A percentile compares a stretch with the other conserved stretches of the same genome.
Evolutionary conservation across 768 basidiomycete species (phyloP).

Genomic region (Lentinula raphanica): DNA sequence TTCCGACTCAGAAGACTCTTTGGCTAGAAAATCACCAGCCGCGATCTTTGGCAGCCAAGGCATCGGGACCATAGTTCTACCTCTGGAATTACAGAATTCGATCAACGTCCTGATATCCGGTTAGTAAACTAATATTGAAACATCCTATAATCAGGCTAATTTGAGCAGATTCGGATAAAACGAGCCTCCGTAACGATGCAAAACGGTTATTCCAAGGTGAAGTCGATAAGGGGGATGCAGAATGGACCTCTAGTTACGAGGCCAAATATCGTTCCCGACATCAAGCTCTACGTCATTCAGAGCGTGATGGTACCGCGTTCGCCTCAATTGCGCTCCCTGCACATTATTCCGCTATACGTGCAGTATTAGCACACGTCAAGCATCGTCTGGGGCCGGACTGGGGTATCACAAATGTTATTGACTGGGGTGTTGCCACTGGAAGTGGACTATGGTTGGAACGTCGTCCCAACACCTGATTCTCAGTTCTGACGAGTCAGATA

Average conservation of each 20-base stretch:
- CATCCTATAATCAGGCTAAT: slow-evolving; percentile 9
- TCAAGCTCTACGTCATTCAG: slow-evolving; percentile 53
- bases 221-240: slow-evolving; percentile 22
- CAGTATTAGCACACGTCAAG: slow-evolving; percentile 68
- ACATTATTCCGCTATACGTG: slow-evolving; percentile 74
- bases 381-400: slow-evolving; percentile 59
- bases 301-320: slow-evolving; percentile 79
- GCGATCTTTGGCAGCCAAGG: slow-evolving; percentile 73
- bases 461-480: background rate
- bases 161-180: slow-evolving; percentile 55
- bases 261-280: slow-evolving; percentile 54
- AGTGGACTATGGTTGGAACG: slow-evolving; percentile 72
- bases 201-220: slow-evolving; percentile 59
- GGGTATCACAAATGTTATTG: slow-evolving; percentile 58
- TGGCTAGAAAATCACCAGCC: slow-evolving; percentile 66
- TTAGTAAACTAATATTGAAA: slow-evolving; percentile 23
- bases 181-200: slow-evolving; percentile 61
- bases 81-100: slow-evolving; percentile 62
- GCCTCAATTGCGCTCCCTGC: slow-evolving; percentile 81
- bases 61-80: slow-evolving; percentile 67
- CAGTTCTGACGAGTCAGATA: background rate
- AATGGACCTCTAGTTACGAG: slow-evolving; percentile 55
- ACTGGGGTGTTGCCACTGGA: slow-evolving; percentile 83
- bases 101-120: slow-evolving; percentile 67
- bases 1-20: slow-evolving; percentile 19